Base-by-base conservation (phyloP, 164 flowering plant genomes). In the Annona squamosa region DNA sequence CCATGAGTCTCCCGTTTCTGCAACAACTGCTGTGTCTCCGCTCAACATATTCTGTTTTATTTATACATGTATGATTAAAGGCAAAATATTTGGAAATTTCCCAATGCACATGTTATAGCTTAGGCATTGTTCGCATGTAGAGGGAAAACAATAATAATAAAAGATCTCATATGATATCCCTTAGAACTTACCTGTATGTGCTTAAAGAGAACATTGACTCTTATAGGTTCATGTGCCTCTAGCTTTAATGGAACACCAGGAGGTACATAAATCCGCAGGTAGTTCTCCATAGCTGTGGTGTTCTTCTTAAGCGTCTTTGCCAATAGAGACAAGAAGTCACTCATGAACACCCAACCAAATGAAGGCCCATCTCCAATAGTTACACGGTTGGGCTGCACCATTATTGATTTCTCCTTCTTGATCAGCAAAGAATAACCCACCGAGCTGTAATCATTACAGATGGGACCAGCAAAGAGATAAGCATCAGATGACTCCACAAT, bases 1-100 rank as follows among this genome's bases (percentile, higher is more conserved):
- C 98, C 96, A 93, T 1, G 94, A 89, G 73, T 91, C 98, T 69
- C 97, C 96, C 37, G 97, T 89, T 81, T 93, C 98, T 2, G 98
- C 90, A 79, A 93, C 88, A 74, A 93, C 91, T 17, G 90, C 89
- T 3, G 83, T 88, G 18, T 86, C 82, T 59, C 85, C 69, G 5
- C 87, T 81, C 71, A 93, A 74, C 94, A 93, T 82, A 56, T 79
- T 81, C 80, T 93, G 91, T 47, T 44, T 48, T 18, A 26, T 13
- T 79, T 16, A 52, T 5, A 16, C 9, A 16, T 52, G 2, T 52
- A 9, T 9, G 59, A 52, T 52, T 52, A 52, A 42, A 52, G 68
- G 7, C 46, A 37, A 18, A 47, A 67, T 57, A 37, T 37, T 26
- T 63, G 68, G 17, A 70, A 47, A n/a, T 46, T 44, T 16, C 18